phyloP scores from a whole-genome alignment of 2,329 filamentous ascomycete genomes.

The Sclerotinia sclerotiorum region DNA sequence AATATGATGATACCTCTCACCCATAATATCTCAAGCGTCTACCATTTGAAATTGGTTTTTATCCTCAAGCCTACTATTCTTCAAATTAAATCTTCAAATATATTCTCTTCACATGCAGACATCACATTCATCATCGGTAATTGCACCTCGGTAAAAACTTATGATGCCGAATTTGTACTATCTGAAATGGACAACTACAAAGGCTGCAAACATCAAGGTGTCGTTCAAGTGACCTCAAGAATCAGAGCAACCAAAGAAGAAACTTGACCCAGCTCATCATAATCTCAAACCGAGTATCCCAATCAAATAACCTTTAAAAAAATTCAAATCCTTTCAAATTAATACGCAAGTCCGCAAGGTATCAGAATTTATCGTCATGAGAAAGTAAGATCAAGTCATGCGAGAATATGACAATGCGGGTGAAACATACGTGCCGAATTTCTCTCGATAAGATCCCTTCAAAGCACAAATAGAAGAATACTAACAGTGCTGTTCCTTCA shows the following conservation, averaged over 20 bases:
- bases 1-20: neutral
- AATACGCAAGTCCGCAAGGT: neutral
- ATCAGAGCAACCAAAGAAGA: conserved; percentile 11
- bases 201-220: conserved; percentile 14
- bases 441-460: conserved; percentile 15
- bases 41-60: neutral
- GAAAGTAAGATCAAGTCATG: conserved; percentile 16
- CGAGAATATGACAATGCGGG: neutral
- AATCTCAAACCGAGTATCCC: conserved; percentile 10
- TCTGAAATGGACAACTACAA: conserved; percentile 19
- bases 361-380: conserved; percentile 8
- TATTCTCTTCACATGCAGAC: neutral
- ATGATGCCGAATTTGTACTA: conserved; percentile 13
- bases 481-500: conserved; percentile 22
- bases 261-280: conserved; percentile 20
- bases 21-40: neutral
- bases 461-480: conserved; percentile 2
- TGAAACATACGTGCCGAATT: neutral
- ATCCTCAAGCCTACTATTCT: neutral
- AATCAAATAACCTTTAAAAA: conserved; percentile 6
- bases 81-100: neutral
- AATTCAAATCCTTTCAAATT: conserved; percentile 1
- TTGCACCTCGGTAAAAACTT: neutral
- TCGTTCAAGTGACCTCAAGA: conserved; percentile 16
- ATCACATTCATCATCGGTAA: neutral